Percentiles rank a stretch among this genome's conserved stretches.
phyloP scores from a whole-genome alignment of 2,329 filamentous ascomycete species.

The Colletotrichum destructivum region DNA sequence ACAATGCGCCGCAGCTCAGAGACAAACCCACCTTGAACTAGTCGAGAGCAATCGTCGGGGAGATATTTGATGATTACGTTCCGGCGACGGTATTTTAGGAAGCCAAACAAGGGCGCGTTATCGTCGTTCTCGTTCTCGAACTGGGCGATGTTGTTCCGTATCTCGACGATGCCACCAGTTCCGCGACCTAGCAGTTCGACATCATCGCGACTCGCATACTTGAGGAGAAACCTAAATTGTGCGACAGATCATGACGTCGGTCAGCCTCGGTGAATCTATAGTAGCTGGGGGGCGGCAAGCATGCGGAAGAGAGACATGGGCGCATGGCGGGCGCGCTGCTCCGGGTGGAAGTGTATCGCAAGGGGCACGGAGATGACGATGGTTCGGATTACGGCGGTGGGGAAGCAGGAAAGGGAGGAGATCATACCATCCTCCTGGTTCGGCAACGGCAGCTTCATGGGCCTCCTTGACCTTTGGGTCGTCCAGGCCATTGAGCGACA shows the following conservation, averaged over 20 bases:
- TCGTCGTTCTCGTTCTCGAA: conserved; percentile 74
- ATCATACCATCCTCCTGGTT: conserved; percentile 93
- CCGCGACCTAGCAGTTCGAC: conserved; percentile 84
- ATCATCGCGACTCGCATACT: conserved; percentile 91
- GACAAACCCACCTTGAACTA: conserved; percentile 84
- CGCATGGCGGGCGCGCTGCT: conserved; percentile 9
- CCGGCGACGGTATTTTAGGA: conserved; percentile 89
- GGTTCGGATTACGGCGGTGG: conserved; percentile 23
- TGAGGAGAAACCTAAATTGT: conserved; percentile 86
- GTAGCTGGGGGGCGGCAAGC: conserved; percentile 26
- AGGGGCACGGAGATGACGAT: conserved; percentile 12
- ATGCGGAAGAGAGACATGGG: conserved; percentile 38
- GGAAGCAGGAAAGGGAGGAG: conserved; percentile 39
- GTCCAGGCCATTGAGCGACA: conserved; percentile 98
- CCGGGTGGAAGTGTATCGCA: not conserved
- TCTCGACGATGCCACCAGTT: conserved; percentile 85
- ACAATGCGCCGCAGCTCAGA: conserved; percentile 22
- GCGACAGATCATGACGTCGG: conserved; percentile 24
- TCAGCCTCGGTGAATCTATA: conserved; percentile 22
- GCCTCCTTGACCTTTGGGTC: conserved; percentile 85
- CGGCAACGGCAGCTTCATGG: conserved; percentile 82
- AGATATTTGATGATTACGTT: conserved; percentile 95
- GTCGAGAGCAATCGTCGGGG: conserved; percentile 89
- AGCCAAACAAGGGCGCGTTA: conserved; percentile 90
- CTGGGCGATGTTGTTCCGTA: conserved; percentile 81